Percentiles rank a stretch among this genome's conserved stretches.
These are phyloP conservation scores for Cytospora mali DNA, from an alignment of 2,329 filamentous ascomycete genomes.

Conservation along the genomic window DNA sequence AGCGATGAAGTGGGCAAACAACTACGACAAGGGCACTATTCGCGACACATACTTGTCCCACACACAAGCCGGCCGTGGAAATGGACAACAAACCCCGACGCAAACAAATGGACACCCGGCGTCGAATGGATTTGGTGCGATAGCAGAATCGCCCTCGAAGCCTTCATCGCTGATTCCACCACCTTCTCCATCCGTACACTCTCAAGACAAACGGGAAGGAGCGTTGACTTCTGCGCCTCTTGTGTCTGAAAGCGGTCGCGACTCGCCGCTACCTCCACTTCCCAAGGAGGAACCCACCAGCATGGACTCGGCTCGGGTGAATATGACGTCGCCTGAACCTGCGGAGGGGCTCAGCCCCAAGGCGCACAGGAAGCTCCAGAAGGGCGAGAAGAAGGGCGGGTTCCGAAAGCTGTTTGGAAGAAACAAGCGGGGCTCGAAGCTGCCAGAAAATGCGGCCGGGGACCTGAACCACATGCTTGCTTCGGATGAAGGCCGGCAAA, in stretches of 20 bases:
- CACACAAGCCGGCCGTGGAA: constrained; percentile 69
- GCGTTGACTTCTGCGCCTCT: constrained; percentile 15
- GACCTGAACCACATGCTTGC: constrained; percentile 56
- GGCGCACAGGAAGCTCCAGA: constrained; percentile 44
- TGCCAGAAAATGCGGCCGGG: constrained; percentile 55
- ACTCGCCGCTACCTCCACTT: constrained; percentile 45
- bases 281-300: constrained; percentile 42
- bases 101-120: constrained; percentile 36
- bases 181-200: constrained; percentile 36
- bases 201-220: constrained; percentile 20
- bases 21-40: constrained; percentile 88
- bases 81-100: constrained; percentile 38
- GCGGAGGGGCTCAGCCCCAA: constrained; percentile 40
- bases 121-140: constrained; percentile 32
- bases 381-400: constrained; percentile 42
- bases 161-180: constrained; percentile 36
- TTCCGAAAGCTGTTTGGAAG: constrained; percentile 69
- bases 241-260: constrained; percentile 36
- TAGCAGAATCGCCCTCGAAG: constrained; percentile 43
- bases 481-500: constrained; percentile 34
- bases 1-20: constrained; percentile 95
- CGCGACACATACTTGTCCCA: constrained; percentile 85
- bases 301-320: constrained; percentile 41
- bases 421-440: constrained; percentile 62
- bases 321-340: constrained; percentile 45